These are phyloP conservation scores for Emergomyces orientalis DNA, from an alignment of 2,329 filamentous ascomycete species.

Conservation along the genomic window DNA sequence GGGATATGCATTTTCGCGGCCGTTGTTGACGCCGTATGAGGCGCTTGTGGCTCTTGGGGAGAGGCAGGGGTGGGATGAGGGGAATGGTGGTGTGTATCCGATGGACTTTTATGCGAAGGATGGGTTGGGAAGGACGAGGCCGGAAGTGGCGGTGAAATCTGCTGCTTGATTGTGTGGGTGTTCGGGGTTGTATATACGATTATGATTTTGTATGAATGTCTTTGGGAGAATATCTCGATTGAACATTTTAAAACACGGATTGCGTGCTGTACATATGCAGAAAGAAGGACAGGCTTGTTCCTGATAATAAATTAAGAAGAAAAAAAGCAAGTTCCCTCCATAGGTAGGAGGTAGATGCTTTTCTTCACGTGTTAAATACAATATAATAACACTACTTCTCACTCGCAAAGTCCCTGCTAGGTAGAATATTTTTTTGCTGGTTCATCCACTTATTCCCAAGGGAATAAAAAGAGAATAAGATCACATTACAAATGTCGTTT, in stretches of 20 bases:
- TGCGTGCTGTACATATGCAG: no score
- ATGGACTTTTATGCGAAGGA: slow-evolving; percentile 98
- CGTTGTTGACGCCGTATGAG: slow-evolving; percentile 88
- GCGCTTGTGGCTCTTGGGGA: slow-evolving; percentile 81
- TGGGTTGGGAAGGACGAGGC: slow-evolving; percentile 71
- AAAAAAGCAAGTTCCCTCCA: background rate
- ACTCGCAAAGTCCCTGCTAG: background rate
- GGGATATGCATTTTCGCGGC: slow-evolving; percentile 90
- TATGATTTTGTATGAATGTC: background rate
- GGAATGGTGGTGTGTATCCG: slow-evolving; percentile 62
- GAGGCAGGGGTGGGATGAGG: slow-evolving; percentile 61
- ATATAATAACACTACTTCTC: background rate
- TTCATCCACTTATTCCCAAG: background rate
- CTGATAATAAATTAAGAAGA: background rate
- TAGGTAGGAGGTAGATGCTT: background rate
- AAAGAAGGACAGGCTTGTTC: background rate
- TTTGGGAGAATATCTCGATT: background rate
- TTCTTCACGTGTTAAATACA: background rate
- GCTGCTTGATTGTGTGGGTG: background rate
- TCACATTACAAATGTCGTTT: slow-evolving; percentile 3
- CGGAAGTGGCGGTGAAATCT: slow-evolving; percentile 18
- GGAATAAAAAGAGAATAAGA: background rate
- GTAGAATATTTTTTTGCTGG: background rate
- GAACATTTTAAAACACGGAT: background rate
- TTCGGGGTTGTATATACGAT: background rate